Evolutionary conservation across 257 asterid species (phyloP).

Genomic region (Primulina huaijiensis): DNA sequence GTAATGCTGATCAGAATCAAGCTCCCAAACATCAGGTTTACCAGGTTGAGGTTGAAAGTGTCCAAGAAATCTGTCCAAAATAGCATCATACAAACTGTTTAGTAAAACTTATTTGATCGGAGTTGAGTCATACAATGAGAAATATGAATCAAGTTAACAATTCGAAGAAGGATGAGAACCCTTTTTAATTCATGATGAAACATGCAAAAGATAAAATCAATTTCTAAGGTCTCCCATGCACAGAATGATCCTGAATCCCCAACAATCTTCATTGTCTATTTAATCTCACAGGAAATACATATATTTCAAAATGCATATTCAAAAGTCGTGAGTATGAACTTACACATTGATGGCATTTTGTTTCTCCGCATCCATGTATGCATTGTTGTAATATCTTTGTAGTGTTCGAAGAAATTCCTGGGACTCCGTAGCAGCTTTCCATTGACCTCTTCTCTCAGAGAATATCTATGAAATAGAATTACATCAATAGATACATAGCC

Average conservation of each 20-base stretch:
- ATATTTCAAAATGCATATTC: conserved; percentile 13
- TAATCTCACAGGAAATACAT: conserved; percentile 3
- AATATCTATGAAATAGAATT: conserved; percentile 54
- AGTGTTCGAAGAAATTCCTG: conserved; percentile 97
- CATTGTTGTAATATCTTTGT: conserved; percentile 90
- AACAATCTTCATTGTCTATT: conserved; percentile 21
- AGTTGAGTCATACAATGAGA: conserved; percentile 10
- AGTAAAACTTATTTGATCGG: conserved; percentile 20
- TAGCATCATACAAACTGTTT: conserved; percentile 22
- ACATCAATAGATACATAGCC: conserved; percentile 15
- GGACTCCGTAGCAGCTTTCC: conserved; percentile 96
- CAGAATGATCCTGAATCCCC: conserved; percentile 12
- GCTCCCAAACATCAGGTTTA: conserved; percentile 87
- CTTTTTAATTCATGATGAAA: conserved; percentile 11
- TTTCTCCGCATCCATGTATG: conserved; percentile 89
- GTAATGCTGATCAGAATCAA: conserved; percentile 65
- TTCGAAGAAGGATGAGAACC: conserved; percentile 13
- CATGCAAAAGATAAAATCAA: conserved; percentile 14
- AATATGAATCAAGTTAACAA: conserved; percentile 19
- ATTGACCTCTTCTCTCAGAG: conserved; percentile 94
- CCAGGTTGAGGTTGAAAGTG: conserved; percentile 79
- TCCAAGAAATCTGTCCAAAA: conserved; percentile 78
- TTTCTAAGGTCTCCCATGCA: conserved; percentile 1
- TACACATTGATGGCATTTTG: conserved; percentile 95
- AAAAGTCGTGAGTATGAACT: conserved; percentile 33